These are phyloP conservation scores for Colletotrichum melonis DNA, from an alignment of 2,329 filamentous ascomycete species.

Conservation along the genomic window DNA sequence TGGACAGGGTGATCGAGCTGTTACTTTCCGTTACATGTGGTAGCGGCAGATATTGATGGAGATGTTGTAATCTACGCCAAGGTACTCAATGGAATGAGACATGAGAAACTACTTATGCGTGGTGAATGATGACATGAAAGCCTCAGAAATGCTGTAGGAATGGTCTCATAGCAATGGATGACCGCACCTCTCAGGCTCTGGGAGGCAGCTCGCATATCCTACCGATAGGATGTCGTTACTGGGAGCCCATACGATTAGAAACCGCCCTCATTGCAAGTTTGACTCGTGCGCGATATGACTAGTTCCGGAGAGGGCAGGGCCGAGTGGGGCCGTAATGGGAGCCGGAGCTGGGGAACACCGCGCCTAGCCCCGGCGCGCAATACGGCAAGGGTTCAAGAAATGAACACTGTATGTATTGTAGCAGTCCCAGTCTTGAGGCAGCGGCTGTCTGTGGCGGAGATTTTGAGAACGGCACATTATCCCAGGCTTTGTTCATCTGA, in stretches of 20 bases:
- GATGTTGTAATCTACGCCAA: too few relatives aligned
- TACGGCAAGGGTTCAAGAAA: neutral
- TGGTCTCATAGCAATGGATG: too few relatives aligned
- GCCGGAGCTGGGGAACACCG: neutral
- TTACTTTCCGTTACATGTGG: conserved; percentile 72
- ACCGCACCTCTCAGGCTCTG: too few relatives aligned
- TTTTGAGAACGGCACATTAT: neutral
- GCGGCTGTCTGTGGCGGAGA: neutral
- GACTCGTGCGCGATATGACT: neutral
- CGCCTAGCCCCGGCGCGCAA: too few relatives aligned
- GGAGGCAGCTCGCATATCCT: too few relatives aligned
- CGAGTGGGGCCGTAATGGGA: neutral
- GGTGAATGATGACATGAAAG: too few relatives aligned
- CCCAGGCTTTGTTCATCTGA: neutral
- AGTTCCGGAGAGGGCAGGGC: neutral
- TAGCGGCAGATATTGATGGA: conserved; percentile 35
- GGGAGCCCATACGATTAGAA: too few relatives aligned
- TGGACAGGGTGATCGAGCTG: conserved; percentile 68
- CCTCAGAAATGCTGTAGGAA: too few relatives aligned
- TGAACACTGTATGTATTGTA: neutral
- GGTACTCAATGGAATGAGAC: too few relatives aligned
- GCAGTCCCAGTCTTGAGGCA: neutral
- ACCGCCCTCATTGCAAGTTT: neutral
- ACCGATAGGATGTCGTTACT: too few relatives aligned
- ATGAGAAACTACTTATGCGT: too few relatives aligned